A percentile compares a stretch with the other conserved stretches of the same genome.
Conservation (phyloP, 805 yeast species). For the Saturnispora dispora region DNA sequence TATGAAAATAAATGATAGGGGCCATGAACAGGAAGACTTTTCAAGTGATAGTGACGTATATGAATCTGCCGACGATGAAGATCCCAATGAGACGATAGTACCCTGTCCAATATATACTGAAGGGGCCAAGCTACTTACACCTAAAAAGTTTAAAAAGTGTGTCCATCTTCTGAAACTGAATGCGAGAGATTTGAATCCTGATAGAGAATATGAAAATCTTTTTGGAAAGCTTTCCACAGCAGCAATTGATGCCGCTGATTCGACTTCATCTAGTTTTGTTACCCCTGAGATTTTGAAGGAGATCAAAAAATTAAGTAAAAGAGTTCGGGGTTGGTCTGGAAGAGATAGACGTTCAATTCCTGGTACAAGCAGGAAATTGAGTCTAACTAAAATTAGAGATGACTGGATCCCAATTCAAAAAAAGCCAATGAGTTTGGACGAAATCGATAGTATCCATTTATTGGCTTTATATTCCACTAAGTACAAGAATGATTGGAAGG, state of each 20-base stretch:
- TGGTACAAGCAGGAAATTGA: slow-evolving; percentile 58
- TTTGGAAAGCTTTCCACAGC: slow-evolving; percentile 65
- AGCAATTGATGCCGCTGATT: slow-evolving; percentile 65
- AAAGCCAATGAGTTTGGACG: slow-evolving; percentile 55
- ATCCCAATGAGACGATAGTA: slow-evolving; percentile 20
- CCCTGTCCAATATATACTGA: slow-evolving; percentile 19
- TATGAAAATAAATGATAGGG: slow-evolving; percentile 20
- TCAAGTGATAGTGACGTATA: slow-evolving; percentile 24
- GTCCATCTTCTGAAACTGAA: slow-evolving; percentile 37
- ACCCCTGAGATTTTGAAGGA: slow-evolving; percentile 62
- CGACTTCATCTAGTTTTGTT: slow-evolving; percentile 59
- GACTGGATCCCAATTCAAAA: slow-evolving; percentile 70
- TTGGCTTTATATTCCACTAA: slow-evolving; percentile 27
- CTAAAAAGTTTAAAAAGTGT: slow-evolving; percentile 32
- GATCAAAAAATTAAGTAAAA: slow-evolving; percentile 44
- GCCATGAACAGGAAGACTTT: slow-evolving; percentile 17
- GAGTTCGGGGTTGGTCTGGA: slow-evolving; percentile 82
- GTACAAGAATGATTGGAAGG: slow-evolving; percentile 38
- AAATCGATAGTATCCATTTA: slow-evolving; percentile 34
- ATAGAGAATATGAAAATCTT: slow-evolving; percentile 57
- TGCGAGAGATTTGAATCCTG: slow-evolving; percentile 58
- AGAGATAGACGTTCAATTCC: slow-evolving; percentile 66
- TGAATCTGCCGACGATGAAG: slow-evolving; percentile 28
- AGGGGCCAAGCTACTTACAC: slow-evolving; percentile 36
- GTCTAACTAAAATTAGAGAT: slow-evolving; percentile 63